These are phyloP conservation scores for Amborella trichopoda DNA, from an alignment of 164 flowering plant species.

Conservation along the genomic window DNA sequence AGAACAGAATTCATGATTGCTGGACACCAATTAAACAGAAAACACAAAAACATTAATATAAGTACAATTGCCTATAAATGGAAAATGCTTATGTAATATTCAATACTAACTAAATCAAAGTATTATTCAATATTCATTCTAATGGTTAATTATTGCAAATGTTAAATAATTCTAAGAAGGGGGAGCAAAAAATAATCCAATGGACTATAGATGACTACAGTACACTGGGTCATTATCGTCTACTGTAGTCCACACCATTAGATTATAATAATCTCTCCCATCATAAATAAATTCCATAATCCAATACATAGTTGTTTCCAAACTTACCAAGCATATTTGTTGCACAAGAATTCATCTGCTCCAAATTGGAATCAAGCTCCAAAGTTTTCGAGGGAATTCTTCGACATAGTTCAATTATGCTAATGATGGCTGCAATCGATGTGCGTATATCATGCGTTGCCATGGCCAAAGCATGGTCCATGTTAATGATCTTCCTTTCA, in stretches of 20 bases:
- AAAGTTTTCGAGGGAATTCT: conserved; percentile 22
- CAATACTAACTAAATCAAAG: background rate
- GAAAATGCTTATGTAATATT: background rate
- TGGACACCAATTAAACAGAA: conserved; percentile 11
- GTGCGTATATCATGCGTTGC: conserved; percentile 85
- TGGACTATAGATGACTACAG: no score
- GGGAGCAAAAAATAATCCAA: background rate
- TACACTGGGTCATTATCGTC: background rate
- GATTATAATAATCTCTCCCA: background rate
- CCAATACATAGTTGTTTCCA: background rate
- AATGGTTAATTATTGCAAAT: background rate
- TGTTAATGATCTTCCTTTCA: conserved; percentile 74
- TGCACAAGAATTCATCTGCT: conserved; percentile 32
- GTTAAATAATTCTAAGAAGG: background rate
- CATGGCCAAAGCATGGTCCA: conserved; percentile 34
- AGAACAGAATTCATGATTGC: conserved; percentile 77
- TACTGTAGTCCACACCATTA: background rate
- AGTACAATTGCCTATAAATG: background rate
- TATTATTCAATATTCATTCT: background rate
- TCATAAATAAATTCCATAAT: background rate
- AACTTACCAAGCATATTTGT: conserved; percentile 46
- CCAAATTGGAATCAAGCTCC: conserved; percentile 26
- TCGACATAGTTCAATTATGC: conserved; percentile 32
- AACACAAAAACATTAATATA: no score
- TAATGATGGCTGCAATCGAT: conserved; percentile 43